A percentile compares a stretch with the other conserved stretches of the same genome.
These are phyloP conservation scores for Galeopsis tetrahit DNA, from an alignment of 257 asterid genomes.

Conservation along the genomic window DNA sequence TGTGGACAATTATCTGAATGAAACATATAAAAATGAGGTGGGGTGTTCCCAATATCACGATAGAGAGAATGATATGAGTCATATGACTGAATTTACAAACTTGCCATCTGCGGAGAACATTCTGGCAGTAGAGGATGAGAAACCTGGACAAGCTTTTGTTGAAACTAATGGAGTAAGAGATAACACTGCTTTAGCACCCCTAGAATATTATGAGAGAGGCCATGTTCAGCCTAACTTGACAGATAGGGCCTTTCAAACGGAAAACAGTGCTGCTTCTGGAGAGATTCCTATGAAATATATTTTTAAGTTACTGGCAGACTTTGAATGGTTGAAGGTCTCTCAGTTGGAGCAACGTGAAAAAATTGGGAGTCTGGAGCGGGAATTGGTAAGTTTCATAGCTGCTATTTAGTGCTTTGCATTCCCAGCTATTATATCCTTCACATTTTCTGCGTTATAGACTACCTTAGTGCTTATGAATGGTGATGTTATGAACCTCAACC, in stretches of 20 bases:
- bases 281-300: constrained; percentile 4
- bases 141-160: constrained; percentile 25
- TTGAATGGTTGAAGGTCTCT: constrained; percentile 48
- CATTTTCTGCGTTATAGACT: constrained; percentile 17
- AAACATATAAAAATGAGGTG: constrained; percentile 20
- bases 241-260: constrained; percentile 16
- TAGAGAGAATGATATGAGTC: constrained; percentile 13
- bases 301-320: constrained; percentile 53
- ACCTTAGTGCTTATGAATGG: constrained; percentile 5
- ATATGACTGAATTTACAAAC: neutral
- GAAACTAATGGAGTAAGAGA: constrained; percentile 19
- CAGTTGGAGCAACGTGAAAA: constrained; percentile 46
- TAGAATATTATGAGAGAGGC: constrained; percentile 5
- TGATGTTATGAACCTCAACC: neutral
- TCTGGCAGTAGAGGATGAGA: neutral
- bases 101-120: constrained; percentile 14
- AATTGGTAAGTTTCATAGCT: constrained; percentile 50
- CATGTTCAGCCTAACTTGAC: constrained; percentile 21
- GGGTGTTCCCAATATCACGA: constrained; percentile 29
- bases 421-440: constrained; percentile 6
- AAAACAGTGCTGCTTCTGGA: constrained; percentile 1
- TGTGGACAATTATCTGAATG: constrained; percentile 29
- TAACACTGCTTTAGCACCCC: neutral
- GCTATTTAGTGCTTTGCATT: constrained; percentile 5
- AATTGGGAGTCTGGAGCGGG: constrained; percentile 56